phyloP scores from a whole-genome alignment of 768 basidiomycete species.

The Chlorophyllum brunneum region DNA sequence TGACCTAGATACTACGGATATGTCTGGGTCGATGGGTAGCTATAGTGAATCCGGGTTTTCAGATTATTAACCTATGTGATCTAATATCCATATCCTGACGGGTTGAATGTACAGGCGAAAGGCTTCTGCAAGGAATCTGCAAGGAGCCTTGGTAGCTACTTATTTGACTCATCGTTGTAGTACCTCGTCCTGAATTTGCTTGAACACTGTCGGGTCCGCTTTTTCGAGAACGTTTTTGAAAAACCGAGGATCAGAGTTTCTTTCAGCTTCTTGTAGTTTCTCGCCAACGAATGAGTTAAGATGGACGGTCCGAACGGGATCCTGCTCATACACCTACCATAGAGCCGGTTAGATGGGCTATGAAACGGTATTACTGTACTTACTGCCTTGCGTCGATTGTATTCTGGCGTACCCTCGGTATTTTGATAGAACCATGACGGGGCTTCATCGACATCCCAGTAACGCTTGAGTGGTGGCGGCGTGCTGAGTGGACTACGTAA shows the following conservation, averaged over 20 bases:
- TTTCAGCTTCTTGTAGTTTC: conserved; percentile 63
- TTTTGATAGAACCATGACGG: conserved; percentile 56
- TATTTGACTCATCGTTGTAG: conserved; percentile 17
- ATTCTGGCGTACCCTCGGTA: conserved; percentile 72
- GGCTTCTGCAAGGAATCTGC: not conserved
- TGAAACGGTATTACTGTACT: conserved; percentile 17
- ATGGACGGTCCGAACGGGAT: conserved; percentile 65
- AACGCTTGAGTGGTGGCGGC: conserved; percentile 46
- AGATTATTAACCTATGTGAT: conserved; percentile 23
- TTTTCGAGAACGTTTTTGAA: conserved; percentile 65
- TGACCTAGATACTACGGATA: conserved; percentile 44
- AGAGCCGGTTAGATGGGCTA: conserved; percentile 8
- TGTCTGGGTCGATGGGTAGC: conserved; percentile 53
- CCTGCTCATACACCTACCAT: conserved; percentile 59
- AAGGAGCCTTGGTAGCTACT: not conserved
- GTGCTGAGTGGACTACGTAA: conserved; percentile 21
- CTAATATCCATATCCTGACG: conserved; percentile 5
- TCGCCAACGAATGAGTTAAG: conserved; percentile 59
- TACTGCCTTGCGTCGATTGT: conserved; percentile 71
- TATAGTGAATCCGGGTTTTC: conserved; percentile 45
- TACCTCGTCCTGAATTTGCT: conserved; percentile 61
- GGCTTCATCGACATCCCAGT: conserved; percentile 67
- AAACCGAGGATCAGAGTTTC: conserved; percentile 46
- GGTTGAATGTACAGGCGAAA: not conserved
- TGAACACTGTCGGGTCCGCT: conserved; percentile 70